These are phyloP conservation scores for Crithidia fasciculata DNA, from an alignment of 208 protist species.

Conservation along the genomic window DNA sequence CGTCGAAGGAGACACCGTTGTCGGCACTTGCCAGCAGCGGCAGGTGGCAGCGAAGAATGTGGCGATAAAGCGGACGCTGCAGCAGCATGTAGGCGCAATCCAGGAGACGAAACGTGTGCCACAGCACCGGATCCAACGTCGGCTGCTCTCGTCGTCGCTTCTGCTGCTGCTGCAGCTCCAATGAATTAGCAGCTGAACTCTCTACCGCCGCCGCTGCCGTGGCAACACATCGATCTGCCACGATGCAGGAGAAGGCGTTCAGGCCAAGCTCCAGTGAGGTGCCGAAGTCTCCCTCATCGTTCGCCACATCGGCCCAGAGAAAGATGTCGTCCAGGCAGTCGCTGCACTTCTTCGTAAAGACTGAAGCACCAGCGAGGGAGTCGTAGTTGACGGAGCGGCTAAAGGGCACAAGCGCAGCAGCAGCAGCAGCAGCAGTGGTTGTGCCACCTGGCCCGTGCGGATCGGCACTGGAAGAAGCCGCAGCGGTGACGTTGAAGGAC, in stretches of 20 bases:
- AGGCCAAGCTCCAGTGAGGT: conserved; percentile 47
- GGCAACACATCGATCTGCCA: conserved; percentile 5
- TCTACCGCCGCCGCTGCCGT: no score
- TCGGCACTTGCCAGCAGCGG: conserved; percentile 30
- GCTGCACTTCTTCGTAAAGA: conserved; percentile 20
- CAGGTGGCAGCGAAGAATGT: conserved; percentile 46
- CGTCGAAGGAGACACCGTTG: neutral
- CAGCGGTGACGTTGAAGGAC: neutral
- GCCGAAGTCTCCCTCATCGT: conserved; percentile 64
- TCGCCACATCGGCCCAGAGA: conserved; percentile 52
- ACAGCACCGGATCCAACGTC: conserved; percentile 33
- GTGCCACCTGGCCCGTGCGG: neutral
- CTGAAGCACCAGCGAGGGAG: neutral
- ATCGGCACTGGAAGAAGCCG: neutral
- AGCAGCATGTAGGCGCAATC: conserved; percentile 63
- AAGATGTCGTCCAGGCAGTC: conserved; percentile 39
- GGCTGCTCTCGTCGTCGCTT: neutral
- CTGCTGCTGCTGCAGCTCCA: neutral
- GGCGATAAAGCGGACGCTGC: conserved; percentile 34
- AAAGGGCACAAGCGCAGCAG: neutral
- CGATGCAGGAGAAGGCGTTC: conserved; percentile 30
- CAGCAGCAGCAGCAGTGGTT: neutral
- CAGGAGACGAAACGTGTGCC: conserved; percentile 47
- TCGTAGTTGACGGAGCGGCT: neutral
- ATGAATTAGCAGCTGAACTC: no score